Percentiles rank a stretch among this genome's conserved stretches.
phyloP scores from a whole-genome alignment of 805 yeast species.

The Metschnikowia picachoensis region DNA sequence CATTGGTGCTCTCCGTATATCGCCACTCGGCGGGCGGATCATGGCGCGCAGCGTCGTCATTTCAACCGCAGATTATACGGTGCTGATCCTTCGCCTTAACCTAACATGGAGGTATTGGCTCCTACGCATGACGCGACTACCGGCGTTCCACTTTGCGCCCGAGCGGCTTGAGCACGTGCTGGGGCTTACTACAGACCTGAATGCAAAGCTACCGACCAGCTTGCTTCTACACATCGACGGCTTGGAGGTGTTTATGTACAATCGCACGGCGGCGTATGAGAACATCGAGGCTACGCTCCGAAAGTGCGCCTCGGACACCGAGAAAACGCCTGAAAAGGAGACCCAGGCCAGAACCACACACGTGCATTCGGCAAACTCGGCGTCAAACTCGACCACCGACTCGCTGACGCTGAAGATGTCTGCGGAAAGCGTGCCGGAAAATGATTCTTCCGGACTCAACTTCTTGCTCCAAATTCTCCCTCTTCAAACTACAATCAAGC shows the following conservation, averaged over 20 bases:
- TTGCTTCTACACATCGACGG: slow-evolving; percentile 65
- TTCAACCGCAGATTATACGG: slow-evolving; percentile 68
- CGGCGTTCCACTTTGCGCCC: slow-evolving; percentile 28
- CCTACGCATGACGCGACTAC: slow-evolving; percentile 40
- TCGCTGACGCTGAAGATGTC: background rate
- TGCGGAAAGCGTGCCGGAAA: background rate
- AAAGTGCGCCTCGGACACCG: slow-evolving; percentile 4
- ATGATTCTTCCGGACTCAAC: slow-evolving; percentile 1
- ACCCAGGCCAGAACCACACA: background rate
- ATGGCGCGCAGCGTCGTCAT: slow-evolving; percentile 72
- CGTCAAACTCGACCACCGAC: background rate
- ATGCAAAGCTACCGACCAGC: slow-evolving; percentile 52
- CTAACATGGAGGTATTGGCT: slow-evolving; percentile 93
- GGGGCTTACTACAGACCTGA: slow-evolving; percentile 25
- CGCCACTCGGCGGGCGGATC: slow-evolving; percentile 79
- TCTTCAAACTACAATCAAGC: slow-evolving; percentile 51
- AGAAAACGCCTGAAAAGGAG: background rate
- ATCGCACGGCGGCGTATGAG: slow-evolving; percentile 75
- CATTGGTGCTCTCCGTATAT: slow-evolving; percentile 70
- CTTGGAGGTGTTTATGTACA: slow-evolving; percentile 76
- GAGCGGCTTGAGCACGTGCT: slow-evolving; percentile 5
- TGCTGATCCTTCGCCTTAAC: slow-evolving; percentile 66
- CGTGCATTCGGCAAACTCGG: background rate
- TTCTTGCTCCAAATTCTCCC: slow-evolving; percentile 50
- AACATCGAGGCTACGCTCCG: slow-evolving; percentile 44